Conservation (phyloP, 106 monocot species). For the Narthecium ossifragum region DNA sequence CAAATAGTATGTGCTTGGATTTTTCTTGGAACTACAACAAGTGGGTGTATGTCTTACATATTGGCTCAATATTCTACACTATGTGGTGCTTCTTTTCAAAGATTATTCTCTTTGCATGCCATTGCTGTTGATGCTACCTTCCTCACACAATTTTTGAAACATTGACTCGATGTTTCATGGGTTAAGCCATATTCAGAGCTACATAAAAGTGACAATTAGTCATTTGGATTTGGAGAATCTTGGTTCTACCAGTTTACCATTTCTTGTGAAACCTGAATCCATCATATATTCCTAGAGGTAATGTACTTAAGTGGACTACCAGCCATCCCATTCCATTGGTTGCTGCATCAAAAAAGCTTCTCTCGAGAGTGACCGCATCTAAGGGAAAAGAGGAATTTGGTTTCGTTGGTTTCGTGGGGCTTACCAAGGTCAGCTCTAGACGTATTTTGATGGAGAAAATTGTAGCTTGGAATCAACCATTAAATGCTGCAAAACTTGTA, state of each 20-base stretch:
- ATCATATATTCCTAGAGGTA: constrained; percentile 37
- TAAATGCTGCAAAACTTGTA: neutral
- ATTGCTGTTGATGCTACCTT: no score
- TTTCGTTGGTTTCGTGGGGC: constrained; percentile 97
- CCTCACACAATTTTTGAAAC: no score
- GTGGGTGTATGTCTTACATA: constrained; percentile 73
- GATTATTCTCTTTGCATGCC: no score
- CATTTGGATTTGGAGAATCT: constrained; percentile 51
- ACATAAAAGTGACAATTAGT: neutral
- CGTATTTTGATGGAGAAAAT: neutral
- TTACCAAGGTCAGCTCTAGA: constrained; percentile 51
- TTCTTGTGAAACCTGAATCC: constrained; percentile 89
- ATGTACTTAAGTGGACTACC: constrained; percentile 66
- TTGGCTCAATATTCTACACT: constrained; percentile 97
- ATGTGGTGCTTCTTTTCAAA: neutral
- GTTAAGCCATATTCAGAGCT: neutral
- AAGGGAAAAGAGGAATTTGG: constrained; percentile 85
- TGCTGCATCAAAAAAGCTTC: constrained; percentile 84
- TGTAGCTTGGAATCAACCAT: neutral
- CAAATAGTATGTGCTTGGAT: constrained; percentile 89
- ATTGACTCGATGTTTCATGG: no score
- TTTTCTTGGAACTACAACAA: constrained; percentile 66
- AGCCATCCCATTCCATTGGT: constrained; percentile 88
- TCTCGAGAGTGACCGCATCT: constrained; percentile 58
- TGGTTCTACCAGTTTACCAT: constrained; percentile 30